Base-by-base conservation (phyloP, 1,284 basidiomycete species). In the Moniliophthora roreri region DNA sequence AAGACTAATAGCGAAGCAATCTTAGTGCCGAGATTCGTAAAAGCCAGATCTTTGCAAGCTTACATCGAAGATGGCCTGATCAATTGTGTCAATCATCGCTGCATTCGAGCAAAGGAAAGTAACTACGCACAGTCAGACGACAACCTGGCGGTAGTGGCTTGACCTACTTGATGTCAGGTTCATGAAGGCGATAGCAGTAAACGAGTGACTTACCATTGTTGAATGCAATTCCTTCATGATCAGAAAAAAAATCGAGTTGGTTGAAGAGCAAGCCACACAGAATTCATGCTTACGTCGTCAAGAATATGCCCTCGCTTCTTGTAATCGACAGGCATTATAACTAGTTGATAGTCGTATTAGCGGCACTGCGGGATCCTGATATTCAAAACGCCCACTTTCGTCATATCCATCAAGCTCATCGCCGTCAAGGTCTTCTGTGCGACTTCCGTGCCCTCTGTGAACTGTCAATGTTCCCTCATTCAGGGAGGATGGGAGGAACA, bases 391-490 rank as follows among this genome's bases (percentile, higher is more conserved):
- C 65, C 2, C 69, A 76, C 87, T 85, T 74, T 91, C 88, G 56
- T 92, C 86, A 47, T 69, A 76, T n/a, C 86, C 86, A 58, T 85
- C 81, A 0, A 72, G 56, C 63, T 89, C 80, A 59, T 87, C 90
- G 1, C 89, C 89, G 60, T 89, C 76, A 7, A 66, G 55, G 66
- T 93, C 91, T 48, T 76, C 75, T 4, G 84, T 81, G 66, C 93
- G 91, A 9, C 89, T 91, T 10, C 93, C 93, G 62, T 95, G 92
- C 2, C 93, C 92, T 32, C 28, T 32, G 28, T 0, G 91, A 89
- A 66, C n/a, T n/a, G n/a, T n/a, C n/a, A 86, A 85, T 87, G 26
- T 46, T 5, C 9, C 9, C 21, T 2, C 39, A 40, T 16, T 9
- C 10, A 9, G 28, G 11, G 6, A 32, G 28, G 7, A 11, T 6